Base-by-base conservation (phyloP, 139 green algal genomes). In the Chlorella sp. region DNA sequence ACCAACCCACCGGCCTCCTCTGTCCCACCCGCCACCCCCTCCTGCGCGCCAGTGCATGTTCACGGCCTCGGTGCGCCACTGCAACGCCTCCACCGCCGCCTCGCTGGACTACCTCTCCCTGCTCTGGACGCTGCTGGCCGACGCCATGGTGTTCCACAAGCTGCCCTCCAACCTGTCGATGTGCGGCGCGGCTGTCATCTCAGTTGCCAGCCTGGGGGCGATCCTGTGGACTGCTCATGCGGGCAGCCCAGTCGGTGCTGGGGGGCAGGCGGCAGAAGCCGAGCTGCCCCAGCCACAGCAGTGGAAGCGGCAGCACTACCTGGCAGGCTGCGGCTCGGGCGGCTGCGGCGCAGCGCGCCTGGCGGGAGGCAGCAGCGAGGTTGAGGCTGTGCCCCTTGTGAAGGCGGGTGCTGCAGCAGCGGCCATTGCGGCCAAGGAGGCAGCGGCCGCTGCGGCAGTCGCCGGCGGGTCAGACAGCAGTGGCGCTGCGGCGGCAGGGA, bases 141-240 rank as follows among this genome's bases (percentile, higher is more conserved):
- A 81, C 15, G 74, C 41, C 30, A 55, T 81, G 18, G 74, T 81
- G 1, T 81, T 81, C 55, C 32, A 34, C 38, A 81, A 68, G 51
- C 55, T 69, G 30, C 74, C 74, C 15, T 36, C 32, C 32, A 5
- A 4, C n/a, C 74, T 81, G 20, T 81, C 74, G 4, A 30, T 81
- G 32, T n/a, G 25, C 5, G 74, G 74, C 51, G 51, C 74, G 11
- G 74, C 6, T 20, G 16, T 81, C 74, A 81, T 81, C 55, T 38
- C 32, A 16, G 74, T 21, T 36, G 30, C 74, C 55, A 55, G 30
- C 74, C 30, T 81, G 38, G 55, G 32, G n/a, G 30, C 55, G 7
- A n/a, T 81, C 4, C 21, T 68, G 25, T 68, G 51, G 74, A 36
- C 20, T 7, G 6, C 5, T 30, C 51, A 20, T 3, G 30, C 55